Conservation (phyloP, 2,329 filamentous ascomycete species). For the Elsinoe necatrix region DNA sequence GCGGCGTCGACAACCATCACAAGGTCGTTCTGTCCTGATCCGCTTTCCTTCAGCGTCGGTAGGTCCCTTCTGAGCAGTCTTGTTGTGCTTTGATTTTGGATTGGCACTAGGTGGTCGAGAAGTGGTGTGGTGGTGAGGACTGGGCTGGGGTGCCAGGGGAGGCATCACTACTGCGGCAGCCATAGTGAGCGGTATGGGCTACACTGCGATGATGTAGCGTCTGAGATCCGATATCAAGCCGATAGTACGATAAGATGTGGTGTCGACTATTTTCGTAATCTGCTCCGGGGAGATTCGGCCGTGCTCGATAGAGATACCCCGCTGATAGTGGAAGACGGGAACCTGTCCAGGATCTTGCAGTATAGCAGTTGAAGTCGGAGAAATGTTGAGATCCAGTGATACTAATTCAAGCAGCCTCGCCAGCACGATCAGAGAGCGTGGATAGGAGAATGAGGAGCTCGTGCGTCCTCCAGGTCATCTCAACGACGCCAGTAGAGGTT, state of each 20-base stretch:
- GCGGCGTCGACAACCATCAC: conserved; percentile 65
- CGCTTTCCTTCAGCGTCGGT: conserved; percentile 13
- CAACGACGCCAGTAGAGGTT: conserved; percentile 6
- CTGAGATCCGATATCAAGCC: conserved; percentile 13
- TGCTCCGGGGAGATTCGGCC: conserved; percentile 15
- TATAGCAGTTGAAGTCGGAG: conserved; percentile 13
- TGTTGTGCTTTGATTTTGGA: conserved; percentile 14
- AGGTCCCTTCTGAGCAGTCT: neutral
- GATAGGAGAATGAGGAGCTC: conserved; percentile 29
- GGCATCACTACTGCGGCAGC: conserved; percentile 42
- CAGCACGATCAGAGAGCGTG: conserved; percentile 25
- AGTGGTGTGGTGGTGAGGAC: conserved; percentile 24
- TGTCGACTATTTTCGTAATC: conserved; percentile 18
- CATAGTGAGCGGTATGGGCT: conserved; percentile 27
- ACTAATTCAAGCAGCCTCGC: conserved; percentile 22
- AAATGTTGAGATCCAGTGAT: neutral
- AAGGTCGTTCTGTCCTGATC: conserved; percentile 34
- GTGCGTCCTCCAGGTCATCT: conserved; percentile 31
- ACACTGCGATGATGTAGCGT: conserved; percentile 12
- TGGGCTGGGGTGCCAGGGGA: conserved; percentile 38
- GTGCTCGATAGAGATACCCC: neutral
- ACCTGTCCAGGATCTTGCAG: conserved; percentile 9
- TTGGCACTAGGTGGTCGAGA: conserved; percentile 24
- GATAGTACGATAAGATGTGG: conserved; percentile 11
- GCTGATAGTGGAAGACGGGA: conserved; percentile 12